Base-by-base conservation (phyloP, 1,284 basidiomycete species). In the Pseudozyma sp. region DNA sequence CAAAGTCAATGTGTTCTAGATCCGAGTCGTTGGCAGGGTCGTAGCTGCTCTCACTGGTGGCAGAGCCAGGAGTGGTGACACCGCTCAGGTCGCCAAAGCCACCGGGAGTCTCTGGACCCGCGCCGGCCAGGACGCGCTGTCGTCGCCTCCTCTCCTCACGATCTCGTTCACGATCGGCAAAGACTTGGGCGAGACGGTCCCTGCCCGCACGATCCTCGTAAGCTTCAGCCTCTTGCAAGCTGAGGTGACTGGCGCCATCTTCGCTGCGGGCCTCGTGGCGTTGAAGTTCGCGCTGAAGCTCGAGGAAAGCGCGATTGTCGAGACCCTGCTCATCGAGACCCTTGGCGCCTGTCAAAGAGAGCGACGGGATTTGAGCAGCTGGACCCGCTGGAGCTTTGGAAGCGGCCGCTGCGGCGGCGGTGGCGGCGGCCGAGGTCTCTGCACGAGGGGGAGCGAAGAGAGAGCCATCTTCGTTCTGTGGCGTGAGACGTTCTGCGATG, bases 11-110 rank as follows among this genome's bases (percentile, higher is more conserved):
- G 52, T 83, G 72, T n/a, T 74, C 80, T 24, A 84, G 70, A 29
- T 82, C 79, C 14, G 78, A 77, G 48, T 81, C 77, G 39, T 77
- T 77, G 17, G 71, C 72, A 1, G 82, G 81, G 17, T 84, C 81
- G 54, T 79, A 83, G 58, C 76, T 79, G 45, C 73, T 73, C n/a
- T 82, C 81, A 11, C 45, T 54, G 16, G 69, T 80, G 44, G 55
- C 68, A 5, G 57, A 69, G 33, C 75, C 73, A 5, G 79, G 80
- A 5, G 80, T 79, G 39, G 76, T 76, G 8, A 68, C 66, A 16
- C 74, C 79, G 31, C 66, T 71, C 30, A 62, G 17, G 31, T 70
- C 65, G 34, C 44, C 68, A 16, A 62, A 53, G 31, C 43, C 57
- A 9, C 33, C 57, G 10, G 60, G 57, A 3, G 58, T 61, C 4